Evolutionary conservation across 2,329 filamentous ascomycete genomes (phyloP).

Genomic region (Ophiocordyceps unilateralis): DNA sequence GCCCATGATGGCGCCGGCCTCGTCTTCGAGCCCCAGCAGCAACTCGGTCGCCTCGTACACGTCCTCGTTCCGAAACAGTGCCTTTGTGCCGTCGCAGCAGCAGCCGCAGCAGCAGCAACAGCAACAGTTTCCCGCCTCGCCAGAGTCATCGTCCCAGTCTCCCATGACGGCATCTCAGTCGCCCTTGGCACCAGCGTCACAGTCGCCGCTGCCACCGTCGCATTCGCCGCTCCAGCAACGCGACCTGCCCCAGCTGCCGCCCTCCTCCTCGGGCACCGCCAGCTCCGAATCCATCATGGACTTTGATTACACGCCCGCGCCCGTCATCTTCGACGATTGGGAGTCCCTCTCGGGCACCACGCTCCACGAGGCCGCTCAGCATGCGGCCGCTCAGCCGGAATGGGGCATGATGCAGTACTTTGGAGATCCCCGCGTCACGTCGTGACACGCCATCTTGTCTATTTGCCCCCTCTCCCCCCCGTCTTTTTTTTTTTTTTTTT

Average conservation of each 20-base stretch:
- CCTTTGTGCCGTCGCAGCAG: constrained; percentile 16
- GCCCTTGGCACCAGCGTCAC: constrained; percentile 9
- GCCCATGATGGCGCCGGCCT: constrained; percentile 5
- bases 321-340: constrained; percentile 24
- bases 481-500: not conserved
- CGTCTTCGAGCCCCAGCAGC: constrained; percentile 6
- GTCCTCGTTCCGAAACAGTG: constrained; percentile 13
- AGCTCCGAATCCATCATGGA: constrained; percentile 19
- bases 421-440: constrained; percentile 14
- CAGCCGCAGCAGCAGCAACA: too few species aligned
- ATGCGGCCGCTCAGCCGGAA: constrained; percentile 5
- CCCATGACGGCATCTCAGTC: constrained; percentile 13
- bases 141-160: constrained; percentile 17
- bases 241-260: constrained; percentile 16
- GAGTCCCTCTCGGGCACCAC: constrained; percentile 19
- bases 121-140: constrained; percentile 8
- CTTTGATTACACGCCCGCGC: constrained; percentile 23
- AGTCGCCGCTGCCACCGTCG: constrained; percentile 12
- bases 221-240: constrained; percentile 17
- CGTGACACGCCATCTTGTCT: constrained; percentile 3
- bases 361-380: constrained; percentile 11
- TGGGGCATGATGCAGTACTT: constrained; percentile 21
- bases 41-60: constrained; percentile 9
- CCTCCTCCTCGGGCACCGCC: constrained; percentile 6
- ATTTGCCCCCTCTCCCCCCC: too few species aligned